Conservation (phyloP, 495 filamentous ascomycete genomes). For the Neurospora sp. region DNA sequence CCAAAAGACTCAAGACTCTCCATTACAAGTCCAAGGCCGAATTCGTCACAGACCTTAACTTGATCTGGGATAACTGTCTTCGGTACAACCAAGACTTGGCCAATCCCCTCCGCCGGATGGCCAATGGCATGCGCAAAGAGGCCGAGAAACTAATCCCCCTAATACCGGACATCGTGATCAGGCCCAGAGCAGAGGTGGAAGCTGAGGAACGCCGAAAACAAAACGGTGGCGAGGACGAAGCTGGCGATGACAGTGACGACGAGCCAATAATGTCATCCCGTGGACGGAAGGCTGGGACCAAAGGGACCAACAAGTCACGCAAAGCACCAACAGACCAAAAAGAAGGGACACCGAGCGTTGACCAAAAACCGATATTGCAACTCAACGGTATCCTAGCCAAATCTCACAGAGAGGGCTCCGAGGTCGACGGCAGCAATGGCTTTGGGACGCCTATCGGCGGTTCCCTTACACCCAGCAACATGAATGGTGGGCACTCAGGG, state of each 20-base stretch:
- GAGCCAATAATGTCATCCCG: slow-evolving; percentile 97
- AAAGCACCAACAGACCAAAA: slow-evolving; percentile 68
- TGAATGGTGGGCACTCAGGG: slow-evolving; percentile 50
- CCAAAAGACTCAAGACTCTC: slow-evolving; percentile 86
- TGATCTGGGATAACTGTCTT: slow-evolving; percentile 95
- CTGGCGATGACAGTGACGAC: slow-evolving; percentile 84
- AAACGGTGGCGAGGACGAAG: slow-evolving; percentile 66
- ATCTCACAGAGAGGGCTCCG: slow-evolving; percentile 38
- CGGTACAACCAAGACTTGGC: slow-evolving; percentile 86
- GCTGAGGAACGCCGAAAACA: slow-evolving; percentile 86
- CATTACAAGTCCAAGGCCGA: slow-evolving; percentile 90
- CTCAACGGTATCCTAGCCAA: slow-evolving; percentile 42
- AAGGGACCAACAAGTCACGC: slow-evolving; percentile 64
- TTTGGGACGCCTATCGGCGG: slow-evolving; percentile 73
- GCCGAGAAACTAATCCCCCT: slow-evolving; percentile 90
- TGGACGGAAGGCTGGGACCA: slow-evolving; percentile 78
- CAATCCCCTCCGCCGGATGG: slow-evolving; percentile 85
- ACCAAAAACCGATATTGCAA: slow-evolving; percentile 47
- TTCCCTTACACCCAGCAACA: slow-evolving; percentile 66
- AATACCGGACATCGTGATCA: slow-evolving; percentile 84
- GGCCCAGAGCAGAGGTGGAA: slow-evolving; percentile 88
- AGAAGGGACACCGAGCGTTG: slow-evolving; percentile 66
- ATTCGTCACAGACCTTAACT: slow-evolving; percentile 82
- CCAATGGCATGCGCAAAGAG: slow-evolving; percentile 90
- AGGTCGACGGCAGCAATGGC: slow-evolving; percentile 64